Conservation (phyloP, 108 stramenopile species). For the Nitzschia sp. region DNA sequence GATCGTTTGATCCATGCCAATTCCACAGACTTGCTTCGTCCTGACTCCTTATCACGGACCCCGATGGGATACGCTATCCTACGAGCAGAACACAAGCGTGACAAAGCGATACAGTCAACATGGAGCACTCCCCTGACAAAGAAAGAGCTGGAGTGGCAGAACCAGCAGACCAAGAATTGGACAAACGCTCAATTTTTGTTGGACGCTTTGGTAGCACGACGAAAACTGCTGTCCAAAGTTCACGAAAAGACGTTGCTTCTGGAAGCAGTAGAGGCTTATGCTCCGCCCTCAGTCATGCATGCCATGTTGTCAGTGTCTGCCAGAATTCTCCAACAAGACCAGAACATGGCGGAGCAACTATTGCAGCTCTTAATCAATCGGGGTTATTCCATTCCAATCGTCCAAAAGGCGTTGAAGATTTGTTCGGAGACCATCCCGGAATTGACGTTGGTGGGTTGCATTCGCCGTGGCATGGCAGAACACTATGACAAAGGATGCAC, state of each 20-base stretch:
- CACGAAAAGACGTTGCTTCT: slow-evolving; percentile 6
- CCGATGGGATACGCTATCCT: slow-evolving; percentile 24
- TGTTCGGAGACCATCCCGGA: slow-evolving; percentile 5
- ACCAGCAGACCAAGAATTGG: slow-evolving; percentile 1
- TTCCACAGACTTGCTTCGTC: background rate
- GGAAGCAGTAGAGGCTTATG: background rate
- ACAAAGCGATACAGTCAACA: background rate
- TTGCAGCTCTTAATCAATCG: slow-evolving; percentile 8
- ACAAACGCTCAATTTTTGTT: slow-evolving; percentile 22
- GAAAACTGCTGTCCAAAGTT: slow-evolving; percentile 4
- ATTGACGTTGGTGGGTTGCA: background rate
- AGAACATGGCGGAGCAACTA: background rate
- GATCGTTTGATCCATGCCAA: slow-evolving; percentile 32
- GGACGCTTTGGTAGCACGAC: slow-evolving; percentile 10
- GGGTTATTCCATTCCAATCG: slow-evolving; percentile 17
- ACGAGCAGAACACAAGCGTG: slow-evolving; percentile 19
- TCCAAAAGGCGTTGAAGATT: slow-evolving; percentile 17
- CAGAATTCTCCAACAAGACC: slow-evolving; percentile 12
- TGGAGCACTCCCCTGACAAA: slow-evolving; percentile 17
- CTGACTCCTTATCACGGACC: slow-evolving; percentile 16
- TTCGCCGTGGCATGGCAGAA: slow-evolving; percentile 6
- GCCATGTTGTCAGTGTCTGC: background rate
- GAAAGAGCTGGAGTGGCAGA: slow-evolving; percentile 10
- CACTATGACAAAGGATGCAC: slow-evolving; percentile 19
- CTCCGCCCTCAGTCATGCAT: slow-evolving; percentile 23